Conservation (phyloP, 2,329 filamentous ascomycete species). For the Aspergillus floridensis region DNA sequence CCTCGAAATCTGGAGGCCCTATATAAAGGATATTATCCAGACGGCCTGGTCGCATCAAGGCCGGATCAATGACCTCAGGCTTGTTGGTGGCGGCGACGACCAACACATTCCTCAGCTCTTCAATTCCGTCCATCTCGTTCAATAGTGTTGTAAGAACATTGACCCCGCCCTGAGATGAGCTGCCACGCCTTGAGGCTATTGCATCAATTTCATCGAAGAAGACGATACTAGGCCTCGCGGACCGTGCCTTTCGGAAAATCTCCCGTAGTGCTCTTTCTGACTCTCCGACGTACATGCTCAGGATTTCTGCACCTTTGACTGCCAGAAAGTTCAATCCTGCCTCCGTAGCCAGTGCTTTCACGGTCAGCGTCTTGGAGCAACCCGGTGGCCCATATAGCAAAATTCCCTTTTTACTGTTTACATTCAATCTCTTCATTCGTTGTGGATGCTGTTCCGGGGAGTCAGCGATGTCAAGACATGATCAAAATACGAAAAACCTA, state of each 20-base stretch:
- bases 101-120: constrained; percentile 76
- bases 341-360: constrained; percentile 87
- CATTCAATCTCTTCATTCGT: constrained; percentile 50
- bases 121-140: constrained; percentile 95
- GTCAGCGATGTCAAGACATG: neutral
- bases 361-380: constrained; percentile 90
- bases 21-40: constrained; percentile 86
- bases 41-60: constrained; percentile 78
- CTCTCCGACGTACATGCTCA: constrained; percentile 97
- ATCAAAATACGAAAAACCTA: constrained; percentile 23
- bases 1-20: constrained; percentile 70
- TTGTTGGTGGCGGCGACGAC: constrained; percentile 90
- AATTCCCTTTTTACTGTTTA: constrained; percentile 72
- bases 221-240: constrained; percentile 86
- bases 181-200: constrained; percentile 62
- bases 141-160: constrained; percentile 87
- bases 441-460: constrained; percentile 44
- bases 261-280: constrained; percentile 82
- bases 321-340: constrained; percentile 90
- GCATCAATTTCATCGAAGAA: constrained; percentile 97
- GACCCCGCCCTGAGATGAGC: constrained; percentile 54
- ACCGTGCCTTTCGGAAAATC: constrained; percentile 78
- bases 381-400: constrained; percentile 90
- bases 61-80: constrained; percentile 80
- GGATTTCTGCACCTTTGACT: constrained; percentile 87